A percentile compares a stretch with the other conserved stretches of the same genome.
phyloP scores from a whole-genome alignment of 2,329 filamentous ascomycete species.

The Penicillium thymicola region DNA sequence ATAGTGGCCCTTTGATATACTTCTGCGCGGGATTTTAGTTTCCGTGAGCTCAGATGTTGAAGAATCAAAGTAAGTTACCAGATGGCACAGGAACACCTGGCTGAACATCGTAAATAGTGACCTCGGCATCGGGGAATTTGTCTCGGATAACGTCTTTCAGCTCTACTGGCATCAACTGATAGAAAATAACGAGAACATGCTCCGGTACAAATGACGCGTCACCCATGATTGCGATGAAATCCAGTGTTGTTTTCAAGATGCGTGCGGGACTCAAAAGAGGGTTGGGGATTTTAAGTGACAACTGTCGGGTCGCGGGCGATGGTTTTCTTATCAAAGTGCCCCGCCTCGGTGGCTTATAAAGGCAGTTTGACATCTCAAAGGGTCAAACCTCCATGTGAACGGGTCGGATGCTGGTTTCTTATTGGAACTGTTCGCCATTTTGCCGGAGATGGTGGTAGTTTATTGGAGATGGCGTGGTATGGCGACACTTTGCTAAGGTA shows the following conservation, averaged over 20 bases:
- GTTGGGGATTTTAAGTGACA: not conserved
- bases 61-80: conserved; percentile 14
- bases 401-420: not conserved
- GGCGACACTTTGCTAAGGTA: conserved; percentile 2
- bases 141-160: conserved; percentile 15
- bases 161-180: conserved; percentile 12
- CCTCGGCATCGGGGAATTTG: conserved; percentile 25
- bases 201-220: conserved; percentile 17
- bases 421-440: not conserved
- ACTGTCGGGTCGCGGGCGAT: not conserved
- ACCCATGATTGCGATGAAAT: conserved; percentile 19
- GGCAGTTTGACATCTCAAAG: not conserved
- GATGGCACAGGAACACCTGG: conserved; percentile 17
- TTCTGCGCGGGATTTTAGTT: conserved; percentile 14
- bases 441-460: not conserved
- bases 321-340: conserved; percentile 1
- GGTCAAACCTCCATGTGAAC: not conserved
- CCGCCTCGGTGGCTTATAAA: not conserved
- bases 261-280: not conserved
- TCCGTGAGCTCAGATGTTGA: not conserved
- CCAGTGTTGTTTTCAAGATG: not conserved
- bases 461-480: conserved; percentile 5
- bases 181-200: conserved; percentile 25
- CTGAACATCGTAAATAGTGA: conserved; percentile 14
- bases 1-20: conserved; percentile 24